These are phyloP conservation scores for Fusarium succisae DNA, from an alignment of 2,329 filamentous ascomycete species.

Conservation along the genomic window DNA sequence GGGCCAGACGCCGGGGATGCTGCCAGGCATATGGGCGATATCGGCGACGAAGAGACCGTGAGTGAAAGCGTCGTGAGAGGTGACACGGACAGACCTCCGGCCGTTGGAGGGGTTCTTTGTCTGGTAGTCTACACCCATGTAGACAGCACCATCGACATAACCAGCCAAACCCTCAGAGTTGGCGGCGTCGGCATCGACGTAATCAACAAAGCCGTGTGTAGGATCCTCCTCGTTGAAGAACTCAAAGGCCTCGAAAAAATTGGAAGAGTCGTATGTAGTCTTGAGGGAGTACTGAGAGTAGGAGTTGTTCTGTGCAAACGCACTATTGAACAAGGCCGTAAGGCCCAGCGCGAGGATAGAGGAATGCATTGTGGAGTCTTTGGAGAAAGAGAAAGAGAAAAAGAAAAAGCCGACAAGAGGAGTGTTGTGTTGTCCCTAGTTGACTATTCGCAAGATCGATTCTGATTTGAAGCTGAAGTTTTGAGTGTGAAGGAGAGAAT, in stretches of 20 bases:
- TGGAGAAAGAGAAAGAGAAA: not conserved
- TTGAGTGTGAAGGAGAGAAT: not conserved
- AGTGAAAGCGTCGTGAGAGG: conserved; percentile 72
- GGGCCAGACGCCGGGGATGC: conserved; percentile 78
- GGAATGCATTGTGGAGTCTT: conserved; percentile 33
- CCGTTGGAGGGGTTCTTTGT: conserved; percentile 66
- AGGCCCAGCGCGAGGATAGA: conserved; percentile 42
- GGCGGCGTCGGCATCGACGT: conserved; percentile 68
- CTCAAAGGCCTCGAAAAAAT: conserved; percentile 66
- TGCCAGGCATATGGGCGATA: conserved; percentile 78
- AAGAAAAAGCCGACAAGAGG: not conserved
- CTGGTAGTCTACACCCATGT: conserved; percentile 74
- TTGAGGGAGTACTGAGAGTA: conserved; percentile 54
- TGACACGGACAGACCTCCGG: conserved; percentile 75
- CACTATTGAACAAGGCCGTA: conserved; percentile 43
- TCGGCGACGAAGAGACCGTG: conserved; percentile 78
- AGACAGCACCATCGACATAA: conserved; percentile 64
- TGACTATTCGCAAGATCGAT: not conserved
- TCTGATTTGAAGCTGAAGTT: conserved; percentile 6
- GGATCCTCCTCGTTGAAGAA: conserved; percentile 71
- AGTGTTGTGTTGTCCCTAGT: not conserved
- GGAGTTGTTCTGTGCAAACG: conserved; percentile 37
- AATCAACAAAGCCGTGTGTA: conserved; percentile 79
- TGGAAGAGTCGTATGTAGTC: conserved; percentile 59
- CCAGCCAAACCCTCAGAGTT: conserved; percentile 66